Evolutionary conservation across 495 filamentous ascomycete species (phyloP).

Genomic region (Aspergillus panamensis): DNA sequence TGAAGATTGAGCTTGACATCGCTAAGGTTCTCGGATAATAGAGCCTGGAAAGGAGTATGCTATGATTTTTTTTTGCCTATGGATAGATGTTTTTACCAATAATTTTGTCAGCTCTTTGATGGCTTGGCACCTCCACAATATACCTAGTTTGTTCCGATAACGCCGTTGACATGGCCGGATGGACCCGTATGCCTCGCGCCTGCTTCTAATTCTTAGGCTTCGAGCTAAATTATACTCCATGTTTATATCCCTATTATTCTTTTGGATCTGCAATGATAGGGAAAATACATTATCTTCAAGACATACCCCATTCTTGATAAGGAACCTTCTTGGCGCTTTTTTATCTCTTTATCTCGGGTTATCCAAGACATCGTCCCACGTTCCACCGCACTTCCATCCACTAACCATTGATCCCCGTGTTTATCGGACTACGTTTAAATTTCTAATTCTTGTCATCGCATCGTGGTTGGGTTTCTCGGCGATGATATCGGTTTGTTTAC

Average conservation of each 20-base stretch:
- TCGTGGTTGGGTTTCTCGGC: background rate
- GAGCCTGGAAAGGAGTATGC: background rate
- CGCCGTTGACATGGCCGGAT: constrained; percentile 10
- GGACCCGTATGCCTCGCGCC: constrained; percentile 10
- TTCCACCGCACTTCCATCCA: background rate
- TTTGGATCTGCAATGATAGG: background rate
- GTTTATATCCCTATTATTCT: background rate
- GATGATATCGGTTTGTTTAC: constrained; percentile 10
- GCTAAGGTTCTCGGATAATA: constrained; percentile 27
- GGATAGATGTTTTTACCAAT: background rate
- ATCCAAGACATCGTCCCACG: background rate
- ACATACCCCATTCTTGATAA: background rate
- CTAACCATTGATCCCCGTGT: background rate
- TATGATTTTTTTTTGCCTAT: background rate
- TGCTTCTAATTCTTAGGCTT: background rate
- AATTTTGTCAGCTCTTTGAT: constrained; percentile 3
- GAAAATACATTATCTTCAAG: background rate
- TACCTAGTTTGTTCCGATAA: constrained; percentile 4
- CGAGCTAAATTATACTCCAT: background rate
- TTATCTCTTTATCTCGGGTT: constrained; percentile 6
- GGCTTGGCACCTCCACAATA: background rate
- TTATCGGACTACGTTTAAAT: constrained; percentile 6
- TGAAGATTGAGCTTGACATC: constrained; percentile 43
- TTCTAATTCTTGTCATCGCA: background rate
- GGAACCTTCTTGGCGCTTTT: constrained; percentile 7